Percentiles rank a stretch among this genome's conserved stretches.
phyloP scores from a whole-genome alignment of 2,329 filamentous ascomycete species.

The Fusarium buxicola region DNA sequence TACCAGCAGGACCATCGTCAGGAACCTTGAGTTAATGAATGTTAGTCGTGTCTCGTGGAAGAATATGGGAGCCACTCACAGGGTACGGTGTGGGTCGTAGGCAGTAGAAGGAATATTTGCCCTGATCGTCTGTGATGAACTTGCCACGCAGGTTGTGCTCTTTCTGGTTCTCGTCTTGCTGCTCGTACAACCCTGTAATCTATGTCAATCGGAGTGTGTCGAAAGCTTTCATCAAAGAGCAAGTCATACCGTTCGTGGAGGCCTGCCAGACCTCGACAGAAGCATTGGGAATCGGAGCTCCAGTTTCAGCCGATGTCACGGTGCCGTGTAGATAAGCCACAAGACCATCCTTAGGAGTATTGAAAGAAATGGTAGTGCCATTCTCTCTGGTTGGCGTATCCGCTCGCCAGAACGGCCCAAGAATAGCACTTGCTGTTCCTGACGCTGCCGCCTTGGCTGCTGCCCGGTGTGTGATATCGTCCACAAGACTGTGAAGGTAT shows the following conservation, averaged over 20 bases:
- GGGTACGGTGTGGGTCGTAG: constrained; percentile 69
- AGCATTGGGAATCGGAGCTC: constrained; percentile 72
- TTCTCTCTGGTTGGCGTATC: constrained; percentile 77
- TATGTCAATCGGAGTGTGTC: not conserved
- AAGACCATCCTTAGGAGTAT: constrained; percentile 61
- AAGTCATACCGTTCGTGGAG: constrained; percentile 70
- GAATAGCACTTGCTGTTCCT: constrained; percentile 80
- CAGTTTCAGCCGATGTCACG: constrained; percentile 67
- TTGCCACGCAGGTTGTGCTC: constrained; percentile 81
- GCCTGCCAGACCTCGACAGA: constrained; percentile 84
- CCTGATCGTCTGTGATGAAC: constrained; percentile 74
- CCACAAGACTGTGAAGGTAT: constrained; percentile 65
- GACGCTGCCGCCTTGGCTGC: constrained; percentile 57
- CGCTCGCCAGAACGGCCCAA: constrained; percentile 86
- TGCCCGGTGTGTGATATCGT: constrained; percentile 80
- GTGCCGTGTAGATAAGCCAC: constrained; percentile 74
- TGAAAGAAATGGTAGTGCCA: constrained; percentile 72
- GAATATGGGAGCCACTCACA: constrained; percentile 42
- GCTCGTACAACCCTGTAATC: constrained; percentile 67
- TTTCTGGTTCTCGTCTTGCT: constrained; percentile 76
- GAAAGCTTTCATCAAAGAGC: not conserved
- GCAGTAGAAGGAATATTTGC: constrained; percentile 72
- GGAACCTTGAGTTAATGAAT: constrained; percentile 46
- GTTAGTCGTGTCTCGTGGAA: not conserved
- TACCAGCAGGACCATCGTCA: constrained; percentile 64